These are phyloP conservation scores for Candida orba DNA, from an alignment of 805 yeast genomes.

Conservation along the genomic window DNA sequence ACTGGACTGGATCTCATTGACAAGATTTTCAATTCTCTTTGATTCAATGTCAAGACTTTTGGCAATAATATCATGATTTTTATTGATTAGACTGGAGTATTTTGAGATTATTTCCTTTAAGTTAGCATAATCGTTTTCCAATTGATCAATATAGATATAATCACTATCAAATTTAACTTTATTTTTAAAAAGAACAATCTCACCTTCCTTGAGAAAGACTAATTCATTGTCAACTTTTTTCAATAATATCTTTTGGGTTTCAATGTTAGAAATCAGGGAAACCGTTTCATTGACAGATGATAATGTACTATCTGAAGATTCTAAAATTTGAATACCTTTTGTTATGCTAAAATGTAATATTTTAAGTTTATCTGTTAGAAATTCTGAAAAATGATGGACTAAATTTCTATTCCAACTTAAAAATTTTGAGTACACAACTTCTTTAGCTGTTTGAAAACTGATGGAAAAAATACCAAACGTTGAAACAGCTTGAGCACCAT, in stretches of 20 bases:
- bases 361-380: slow-evolving; percentile 27
- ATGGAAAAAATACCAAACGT: slow-evolving; percentile 37
- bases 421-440: slow-evolving; percentile 44
- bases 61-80: slow-evolving; percentile 34
- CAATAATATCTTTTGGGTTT: slow-evolving; percentile 19
- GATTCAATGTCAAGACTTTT: slow-evolving; percentile 37
- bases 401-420: slow-evolving; percentile 51
- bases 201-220: slow-evolving; percentile 21
- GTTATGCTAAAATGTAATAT: slow-evolving; percentile 27
- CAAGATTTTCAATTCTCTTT: slow-evolving; percentile 27
- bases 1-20: slow-evolving; percentile 24
- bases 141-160: slow-evolving; percentile 60
- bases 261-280: slow-evolving; percentile 32
- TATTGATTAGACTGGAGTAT: slow-evolving; percentile 32
- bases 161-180: slow-evolving; percentile 41
- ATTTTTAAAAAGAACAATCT: slow-evolving; percentile 33
- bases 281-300: slow-evolving; percentile 33
- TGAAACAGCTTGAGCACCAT: slow-evolving; percentile 35
- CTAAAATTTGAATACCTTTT: slow-evolving; percentile 30
- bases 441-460: slow-evolving; percentile 46
- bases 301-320: slow-evolving; percentile 27
- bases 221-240: slow-evolving; percentile 3
- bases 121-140: slow-evolving; percentile 41
- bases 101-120: slow-evolving; percentile 31
- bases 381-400: slow-evolving; percentile 32